phyloP scores from a whole-genome alignment of 306 rosid genomes.

The Lotus japonicus region DNA sequence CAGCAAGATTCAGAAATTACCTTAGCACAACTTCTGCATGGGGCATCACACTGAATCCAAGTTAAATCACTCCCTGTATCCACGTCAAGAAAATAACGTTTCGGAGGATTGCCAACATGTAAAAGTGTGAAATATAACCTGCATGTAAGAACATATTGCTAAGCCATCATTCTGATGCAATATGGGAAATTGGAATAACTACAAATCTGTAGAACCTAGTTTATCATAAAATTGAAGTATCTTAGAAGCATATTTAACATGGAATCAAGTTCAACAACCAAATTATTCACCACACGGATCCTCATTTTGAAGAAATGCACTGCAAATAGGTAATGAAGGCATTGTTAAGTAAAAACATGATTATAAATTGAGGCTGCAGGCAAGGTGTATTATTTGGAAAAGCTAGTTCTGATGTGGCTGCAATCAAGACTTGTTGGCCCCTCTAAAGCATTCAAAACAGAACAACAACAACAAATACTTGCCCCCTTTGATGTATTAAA shows the following conservation, averaged over 20 bases:
- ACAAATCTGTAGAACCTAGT: slow-evolving; percentile 7
- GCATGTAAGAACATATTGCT: slow-evolving; percentile 9
- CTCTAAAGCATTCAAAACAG: background rate
- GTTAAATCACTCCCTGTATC: slow-evolving; percentile 90
- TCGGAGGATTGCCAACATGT: slow-evolving; percentile 68
- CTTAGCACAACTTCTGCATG: slow-evolving; percentile 77
- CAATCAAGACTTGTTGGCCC: background rate
- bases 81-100: slow-evolving; percentile 64
- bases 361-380: background rate
- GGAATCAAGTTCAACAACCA: background rate
- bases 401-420: background rate
- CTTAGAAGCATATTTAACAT: background rate
- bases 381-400: background rate
- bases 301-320: slow-evolving; percentile 4
- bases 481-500: background rate
- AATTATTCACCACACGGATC: background rate
- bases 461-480: background rate
- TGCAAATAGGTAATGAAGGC: background rate
- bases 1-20: slow-evolving; percentile 25
- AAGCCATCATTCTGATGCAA: slow-evolving; percentile 7
- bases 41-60: slow-evolving; percentile 90
- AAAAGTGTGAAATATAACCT: slow-evolving; percentile 67
- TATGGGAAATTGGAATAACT: background rate
- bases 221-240: background rate
- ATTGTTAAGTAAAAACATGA: background rate